Evolutionary conservation across 495 filamentous ascomycete genomes (phyloP).

Genomic region (Apodospora peruviana): DNA sequence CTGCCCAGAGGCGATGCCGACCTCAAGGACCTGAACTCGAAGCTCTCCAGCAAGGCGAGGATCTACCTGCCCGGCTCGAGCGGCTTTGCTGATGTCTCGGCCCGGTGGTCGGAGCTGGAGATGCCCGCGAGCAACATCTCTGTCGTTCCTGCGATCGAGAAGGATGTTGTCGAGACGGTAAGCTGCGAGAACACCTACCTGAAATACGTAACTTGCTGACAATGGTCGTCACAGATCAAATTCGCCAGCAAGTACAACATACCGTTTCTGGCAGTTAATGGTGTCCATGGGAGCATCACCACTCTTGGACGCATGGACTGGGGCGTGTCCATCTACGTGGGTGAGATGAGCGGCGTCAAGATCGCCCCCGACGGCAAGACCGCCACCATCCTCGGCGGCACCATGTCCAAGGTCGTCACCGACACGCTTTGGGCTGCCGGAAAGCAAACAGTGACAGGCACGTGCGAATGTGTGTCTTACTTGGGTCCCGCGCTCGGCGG

Average conservation of each 20-base stretch:
- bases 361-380: slow-evolving; percentile 40
- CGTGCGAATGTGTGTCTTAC: slow-evolving; percentile 50
- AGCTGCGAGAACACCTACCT: neutral
- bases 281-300: slow-evolving; percentile 39
- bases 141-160: slow-evolving; percentile 42
- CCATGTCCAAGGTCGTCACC: slow-evolving; percentile 27
- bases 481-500: slow-evolving; percentile 56
- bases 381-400: slow-evolving; percentile 48
- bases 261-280: slow-evolving; percentile 47
- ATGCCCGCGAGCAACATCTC: slow-evolving; percentile 42
- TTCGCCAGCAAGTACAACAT: slow-evolving; percentile 38
- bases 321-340: slow-evolving; percentile 46
- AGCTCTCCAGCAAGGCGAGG: slow-evolving; percentile 37
- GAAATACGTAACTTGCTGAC: neutral
- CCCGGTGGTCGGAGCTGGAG: slow-evolving; percentile 12
- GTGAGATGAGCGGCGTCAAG: slow-evolving; percentile 33
- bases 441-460: slow-evolving; percentile 45
- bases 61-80: slow-evolving; percentile 33
- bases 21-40: neutral
- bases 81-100: neutral
- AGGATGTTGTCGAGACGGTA: slow-evolving; percentile 48
- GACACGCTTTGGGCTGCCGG: slow-evolving; percentile 29
- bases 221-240: slow-evolving; percentile 30
- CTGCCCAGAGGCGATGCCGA: neutral
- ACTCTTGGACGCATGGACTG: slow-evolving; percentile 37